Conservation (phyloP, 2,329 filamentous ascomycete genomes). For the Apiospora pterosperma region DNA sequence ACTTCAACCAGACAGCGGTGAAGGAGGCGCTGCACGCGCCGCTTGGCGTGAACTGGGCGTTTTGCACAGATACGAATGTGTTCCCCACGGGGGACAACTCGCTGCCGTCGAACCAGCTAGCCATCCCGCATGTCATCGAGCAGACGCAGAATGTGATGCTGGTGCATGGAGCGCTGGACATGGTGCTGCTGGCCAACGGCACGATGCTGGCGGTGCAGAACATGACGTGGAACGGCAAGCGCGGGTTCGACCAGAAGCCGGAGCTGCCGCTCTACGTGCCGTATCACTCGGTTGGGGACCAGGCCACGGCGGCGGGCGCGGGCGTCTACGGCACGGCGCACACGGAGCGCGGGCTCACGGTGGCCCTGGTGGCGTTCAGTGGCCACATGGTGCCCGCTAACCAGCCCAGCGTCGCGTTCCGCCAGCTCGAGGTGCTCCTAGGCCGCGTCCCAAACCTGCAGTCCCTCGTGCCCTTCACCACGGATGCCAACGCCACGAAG, state of each 20-base stretch:
- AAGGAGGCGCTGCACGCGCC: conserved; percentile 67
- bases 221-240: conserved; percentile 72
- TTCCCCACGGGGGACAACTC: conserved; percentile 47
- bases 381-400: conserved; percentile 72
- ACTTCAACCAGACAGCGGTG: conserved; percentile 70
- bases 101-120: conserved; percentile 50
- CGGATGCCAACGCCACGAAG: conserved; percentile 21
- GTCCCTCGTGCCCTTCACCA: conserved; percentile 23
- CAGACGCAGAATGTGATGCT: conserved; percentile 70
- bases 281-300: conserved; percentile 42
- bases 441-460: conserved; percentile 55
- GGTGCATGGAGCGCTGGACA: conserved; percentile 69
- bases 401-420: conserved; percentile 63
- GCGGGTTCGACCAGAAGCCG: conserved; percentile 65
- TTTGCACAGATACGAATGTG: conserved; percentile 24
- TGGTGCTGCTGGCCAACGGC: conserved; percentile 64
- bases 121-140: conserved; percentile 70
- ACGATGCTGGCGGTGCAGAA: conserved; percentile 73
- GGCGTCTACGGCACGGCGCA: conserved; percentile 69
- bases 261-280: conserved; percentile 66
- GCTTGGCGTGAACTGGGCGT: conserved; percentile 26
- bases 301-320: conserved; percentile 48
- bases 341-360: conserved; percentile 74
- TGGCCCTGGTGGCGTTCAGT: conserved; percentile 45
- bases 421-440: conserved; percentile 72